Evolutionary conservation across 1,139 yeast species (phyloP).

Genomic region (Saccharomycopsis hybrid): DNA sequence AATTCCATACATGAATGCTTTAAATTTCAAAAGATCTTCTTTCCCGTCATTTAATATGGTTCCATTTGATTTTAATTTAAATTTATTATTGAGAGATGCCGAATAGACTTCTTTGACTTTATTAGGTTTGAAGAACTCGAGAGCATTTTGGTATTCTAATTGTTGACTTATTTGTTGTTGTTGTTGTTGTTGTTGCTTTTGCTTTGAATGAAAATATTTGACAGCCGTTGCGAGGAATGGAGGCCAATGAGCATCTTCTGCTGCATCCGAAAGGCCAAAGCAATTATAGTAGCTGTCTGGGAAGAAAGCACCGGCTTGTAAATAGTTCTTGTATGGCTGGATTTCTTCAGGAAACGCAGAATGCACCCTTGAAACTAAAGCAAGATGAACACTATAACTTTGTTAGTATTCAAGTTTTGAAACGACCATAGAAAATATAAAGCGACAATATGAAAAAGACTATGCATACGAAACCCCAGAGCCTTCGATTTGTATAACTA

Average conservation of each 20-base stretch:
- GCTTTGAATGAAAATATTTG: constrained; percentile 30
- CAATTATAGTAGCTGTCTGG: constrained; percentile 61
- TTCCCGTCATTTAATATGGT: neutral
- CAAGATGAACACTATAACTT: constrained; percentile 20
- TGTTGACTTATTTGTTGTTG: constrained; percentile 17
- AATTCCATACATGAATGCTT: constrained; percentile 48
- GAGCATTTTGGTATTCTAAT: too few species aligned
- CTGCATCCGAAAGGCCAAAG: constrained; percentile 38
- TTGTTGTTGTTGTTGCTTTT: constrained; percentile 20
- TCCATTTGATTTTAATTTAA: neutral
- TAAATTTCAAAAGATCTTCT: constrained; percentile 26
- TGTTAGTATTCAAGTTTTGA: too few species aligned
- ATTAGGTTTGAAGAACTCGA: too few species aligned
- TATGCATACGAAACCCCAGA: too few species aligned
- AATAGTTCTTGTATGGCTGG: constrained; percentile 23
- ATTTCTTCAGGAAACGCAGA: constrained; percentile 18
- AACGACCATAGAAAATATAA: too few species aligned
- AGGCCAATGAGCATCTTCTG: constrained; percentile 63
- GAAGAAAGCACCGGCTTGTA: constrained; percentile 50
- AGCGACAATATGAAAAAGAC: too few species aligned
- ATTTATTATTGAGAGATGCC: neutral
- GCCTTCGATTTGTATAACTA: too few species aligned
- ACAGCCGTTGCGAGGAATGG: constrained; percentile 44
- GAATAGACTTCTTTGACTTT: neutral
- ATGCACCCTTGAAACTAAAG: constrained; percentile 17